Percentiles rank a stretch among this genome's conserved stretches.
Evolutionary conservation across 345 rosid genomes (phyloP).

Genomic region (Bruguiera sexangula): DNA sequence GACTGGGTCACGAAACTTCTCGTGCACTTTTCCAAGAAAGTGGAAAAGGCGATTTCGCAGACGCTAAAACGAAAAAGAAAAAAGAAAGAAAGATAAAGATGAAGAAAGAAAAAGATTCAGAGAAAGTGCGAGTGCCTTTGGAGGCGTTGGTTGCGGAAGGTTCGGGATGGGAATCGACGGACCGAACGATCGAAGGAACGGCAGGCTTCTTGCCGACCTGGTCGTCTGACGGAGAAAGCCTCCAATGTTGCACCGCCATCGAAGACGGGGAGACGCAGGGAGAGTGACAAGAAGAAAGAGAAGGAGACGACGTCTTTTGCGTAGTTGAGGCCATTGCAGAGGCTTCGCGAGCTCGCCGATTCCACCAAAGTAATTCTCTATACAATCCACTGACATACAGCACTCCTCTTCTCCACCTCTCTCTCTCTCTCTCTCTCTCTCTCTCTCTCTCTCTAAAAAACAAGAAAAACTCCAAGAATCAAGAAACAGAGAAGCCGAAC

Average conservation of each 20-base stretch:
- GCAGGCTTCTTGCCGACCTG: conserved; percentile 35
- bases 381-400: conserved; percentile 94
- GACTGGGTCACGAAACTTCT: not conserved
- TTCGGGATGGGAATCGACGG: conserved; percentile 60
- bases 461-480: not conserved
- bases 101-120: not conserved
- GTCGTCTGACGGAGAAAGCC: conserved; percentile 28
- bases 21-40: not conserved
- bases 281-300: conserved; percentile 18
- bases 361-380: conserved; percentile 62
- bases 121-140: conserved; percentile 41
- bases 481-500: not conserved
- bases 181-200: conserved; percentile 51
- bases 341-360: conserved; percentile 82
- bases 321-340: conserved; percentile 90
- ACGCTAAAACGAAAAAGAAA: not conserved
- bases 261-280: conserved; percentile 19
- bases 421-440: not conserved
- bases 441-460: not conserved
- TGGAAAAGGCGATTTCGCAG: not conserved
- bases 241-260: conserved; percentile 42
- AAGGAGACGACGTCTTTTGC: conserved; percentile 71
- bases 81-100: not conserved
- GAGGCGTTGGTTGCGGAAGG: conserved; percentile 46
- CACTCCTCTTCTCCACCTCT: conserved; percentile 28